These are phyloP conservation scores for Cryphonectria naterciae DNA, from an alignment of 2,329 filamentous ascomycete species.

Conservation along the genomic window DNA sequence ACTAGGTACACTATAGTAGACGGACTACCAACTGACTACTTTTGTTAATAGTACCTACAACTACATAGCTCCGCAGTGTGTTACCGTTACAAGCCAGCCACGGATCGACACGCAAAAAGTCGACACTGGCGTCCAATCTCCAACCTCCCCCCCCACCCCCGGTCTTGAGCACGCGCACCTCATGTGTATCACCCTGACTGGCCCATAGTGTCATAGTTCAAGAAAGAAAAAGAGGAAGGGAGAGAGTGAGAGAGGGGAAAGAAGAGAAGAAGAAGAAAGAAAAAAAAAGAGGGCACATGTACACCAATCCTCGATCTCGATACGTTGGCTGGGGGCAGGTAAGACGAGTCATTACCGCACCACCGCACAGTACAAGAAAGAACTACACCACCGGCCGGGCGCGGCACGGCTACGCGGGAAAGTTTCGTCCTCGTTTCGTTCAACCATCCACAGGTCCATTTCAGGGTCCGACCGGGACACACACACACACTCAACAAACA, in stretches of 20 bases:
- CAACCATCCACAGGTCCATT: neutral
- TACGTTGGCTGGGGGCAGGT: neutral
- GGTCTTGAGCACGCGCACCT: slow-evolving; percentile 11
- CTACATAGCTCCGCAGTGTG: neutral
- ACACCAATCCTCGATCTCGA: neutral
- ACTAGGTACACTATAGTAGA: neutral
- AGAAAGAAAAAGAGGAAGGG: neutral
- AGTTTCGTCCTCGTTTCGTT: slow-evolving; percentile 14
- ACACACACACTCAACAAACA: neutral
- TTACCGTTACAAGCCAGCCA: neutral
- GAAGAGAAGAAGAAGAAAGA: neutral
- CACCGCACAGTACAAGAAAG: neutral
- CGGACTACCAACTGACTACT: slow-evolving; percentile 15
- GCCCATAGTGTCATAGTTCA: neutral
- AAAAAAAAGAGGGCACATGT: neutral
- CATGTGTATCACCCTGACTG: neutral
- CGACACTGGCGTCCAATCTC: neutral
- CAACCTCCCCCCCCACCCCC: no score
- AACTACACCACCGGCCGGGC: neutral
- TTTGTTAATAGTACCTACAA: neutral
- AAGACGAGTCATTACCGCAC: neutral
- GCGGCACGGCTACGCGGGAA: neutral
- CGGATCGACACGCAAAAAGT: neutral
- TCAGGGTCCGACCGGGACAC: slow-evolving; percentile 4
- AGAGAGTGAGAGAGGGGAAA: neutral